Base-by-base conservation (phyloP, 2,329 filamentous ascomycete species). In the Sporothrix sp. region DNA sequence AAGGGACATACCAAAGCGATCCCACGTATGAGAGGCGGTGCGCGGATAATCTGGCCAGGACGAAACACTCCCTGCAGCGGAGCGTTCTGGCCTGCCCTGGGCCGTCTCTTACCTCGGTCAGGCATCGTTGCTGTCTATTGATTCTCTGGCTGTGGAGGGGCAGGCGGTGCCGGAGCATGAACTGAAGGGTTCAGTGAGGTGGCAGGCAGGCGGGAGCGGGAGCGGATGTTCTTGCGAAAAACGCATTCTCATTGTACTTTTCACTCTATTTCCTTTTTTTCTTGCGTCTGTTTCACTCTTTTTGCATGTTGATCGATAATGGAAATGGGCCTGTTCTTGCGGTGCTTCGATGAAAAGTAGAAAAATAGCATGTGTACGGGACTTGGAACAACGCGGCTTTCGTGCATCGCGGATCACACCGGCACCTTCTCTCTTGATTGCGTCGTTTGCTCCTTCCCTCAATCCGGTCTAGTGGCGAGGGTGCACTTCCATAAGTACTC, bases 221-320 rank as follows among this genome's bases (percentile, higher is more conserved):
- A 28, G 42, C 20, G 18, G 39, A 33, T 44, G 42, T 33, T 44
- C 42, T 28, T 44, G 21, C 33, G 42, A 28, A 50, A 44, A 50
- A 33, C 8, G 21, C 23, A 33, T 42, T 38, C 38, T 33, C 33
- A 35, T 37, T 38, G 30, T 16, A 42, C 39, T 28, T 50, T 35
- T 42, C 40, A 20, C 50, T 46, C 38, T 45, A 21, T 35, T 39
- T 27, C 35, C 30, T 42, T 39, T 39, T 47, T 14, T 40, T 49
- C 14, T 36, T 36, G 39, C 8, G 23, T 37, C 7, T 40, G 20
- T 44, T 32, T 7, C 28, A n/a, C 38, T 39, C 32, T 20, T 27
- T 30, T 20, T 43, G 35, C n/a, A 9, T 45, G 21, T 42, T 40
- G 40, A 16, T 46, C 46, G 36, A 33, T 48, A 48, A 48, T 48